Evolutionary conservation across 495 filamentous ascomycete genomes (phyloP).

Genomic region (Penicillium silybi): DNA sequence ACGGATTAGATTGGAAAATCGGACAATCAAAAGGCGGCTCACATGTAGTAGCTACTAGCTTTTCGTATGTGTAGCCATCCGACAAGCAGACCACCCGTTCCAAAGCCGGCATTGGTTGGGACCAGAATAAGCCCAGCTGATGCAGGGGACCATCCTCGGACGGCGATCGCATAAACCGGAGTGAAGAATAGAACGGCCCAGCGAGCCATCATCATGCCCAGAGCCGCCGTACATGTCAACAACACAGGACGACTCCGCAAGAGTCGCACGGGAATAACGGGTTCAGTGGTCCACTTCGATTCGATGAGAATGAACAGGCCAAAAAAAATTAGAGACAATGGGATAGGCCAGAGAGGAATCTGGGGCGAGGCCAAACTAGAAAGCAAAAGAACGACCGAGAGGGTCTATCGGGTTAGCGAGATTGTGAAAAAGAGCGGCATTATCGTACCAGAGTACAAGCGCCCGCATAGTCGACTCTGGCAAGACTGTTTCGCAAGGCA

Average conservation of each 20-base stretch:
- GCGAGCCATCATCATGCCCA: constrained; percentile 70
- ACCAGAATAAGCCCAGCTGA: constrained; percentile 67
- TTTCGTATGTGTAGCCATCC: constrained; percentile 69
- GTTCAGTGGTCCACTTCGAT: constrained; percentile 49
- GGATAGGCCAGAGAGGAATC: constrained; percentile 54
- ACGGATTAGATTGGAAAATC: neutral
- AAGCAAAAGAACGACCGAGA: constrained; percentile 59
- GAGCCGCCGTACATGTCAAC: constrained; percentile 62
- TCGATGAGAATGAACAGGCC: constrained; percentile 60
- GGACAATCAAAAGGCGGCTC: constrained; percentile 3
- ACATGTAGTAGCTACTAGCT: constrained; percentile 60
- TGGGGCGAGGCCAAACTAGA: constrained; percentile 57
- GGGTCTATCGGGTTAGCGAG: constrained; percentile 26
- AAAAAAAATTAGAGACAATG: constrained; percentile 51
- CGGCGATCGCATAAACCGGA: constrained; percentile 69
- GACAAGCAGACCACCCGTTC: constrained; percentile 61
- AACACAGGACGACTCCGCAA: constrained; percentile 60
- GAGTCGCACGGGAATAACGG: constrained; percentile 65
- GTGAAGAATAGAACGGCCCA: constrained; percentile 77
- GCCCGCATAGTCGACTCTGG: constrained; percentile 65
- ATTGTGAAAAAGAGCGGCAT: neutral
- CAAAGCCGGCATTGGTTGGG: constrained; percentile 74
- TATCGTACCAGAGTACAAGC: constrained; percentile 55
- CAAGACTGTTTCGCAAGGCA: constrained; percentile 46
- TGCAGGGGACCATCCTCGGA: constrained; percentile 61